Percentiles rank a stretch among this genome's conserved stretches.
These are phyloP conservation scores for Glomus cerebriforme DNA, from an alignment of 192 early-diverging fungal species.

Conservation along the genomic window DNA sequence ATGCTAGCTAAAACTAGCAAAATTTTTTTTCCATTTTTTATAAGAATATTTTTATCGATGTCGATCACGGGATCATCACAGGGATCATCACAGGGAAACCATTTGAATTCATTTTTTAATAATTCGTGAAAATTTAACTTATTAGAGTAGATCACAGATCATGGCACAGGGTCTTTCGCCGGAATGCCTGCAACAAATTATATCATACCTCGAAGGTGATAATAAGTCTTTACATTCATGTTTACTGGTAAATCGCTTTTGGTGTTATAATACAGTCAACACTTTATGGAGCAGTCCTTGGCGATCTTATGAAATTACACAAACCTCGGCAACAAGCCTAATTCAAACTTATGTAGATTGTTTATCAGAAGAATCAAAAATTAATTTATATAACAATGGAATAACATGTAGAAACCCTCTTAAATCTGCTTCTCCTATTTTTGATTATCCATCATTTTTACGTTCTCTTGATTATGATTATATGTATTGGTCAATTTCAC, in stretches of 20 bases:
- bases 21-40: too few relatives aligned
- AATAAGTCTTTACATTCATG: not conserved
- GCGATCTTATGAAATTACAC: not conserved
- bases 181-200: conserved; percentile 9
- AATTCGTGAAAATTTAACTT: too few relatives aligned
- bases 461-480: conserved; percentile 1
- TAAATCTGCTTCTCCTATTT: not conserved
- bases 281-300: conserved; percentile 2
- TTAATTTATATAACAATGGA: not conserved
- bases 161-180: not conserved
- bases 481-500: conserved; percentile 2
- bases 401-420: not conserved
- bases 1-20: too few relatives aligned
- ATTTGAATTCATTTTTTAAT: too few relatives aligned
- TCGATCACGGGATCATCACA: too few relatives aligned
- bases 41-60: too few relatives aligned
- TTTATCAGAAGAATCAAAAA: not conserved
- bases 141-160: too few relatives aligned
- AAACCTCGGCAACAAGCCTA: not conserved
- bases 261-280: not conserved
- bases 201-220: not conserved
- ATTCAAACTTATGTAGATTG: conserved; percentile 4
- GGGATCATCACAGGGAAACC: too few relatives aligned
- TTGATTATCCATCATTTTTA: conserved; percentile 5
- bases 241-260: not conserved